Evolutionary conservation across 441 rosid species (phyloP).

Genomic region (Arabidopsis hybrid): DNA sequence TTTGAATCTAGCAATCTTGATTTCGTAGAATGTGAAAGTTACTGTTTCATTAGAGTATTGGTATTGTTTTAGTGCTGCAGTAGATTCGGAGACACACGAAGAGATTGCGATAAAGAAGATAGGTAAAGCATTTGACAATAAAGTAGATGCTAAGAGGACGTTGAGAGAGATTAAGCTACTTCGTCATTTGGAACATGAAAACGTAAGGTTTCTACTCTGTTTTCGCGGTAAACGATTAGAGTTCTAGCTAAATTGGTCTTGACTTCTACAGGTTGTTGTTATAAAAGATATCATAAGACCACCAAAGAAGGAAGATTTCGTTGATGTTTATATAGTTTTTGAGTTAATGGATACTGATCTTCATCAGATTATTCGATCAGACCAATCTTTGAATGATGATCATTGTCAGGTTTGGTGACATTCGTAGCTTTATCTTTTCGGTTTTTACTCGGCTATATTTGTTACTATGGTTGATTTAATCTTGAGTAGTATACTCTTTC

Average conservation of each 20-base stretch:
- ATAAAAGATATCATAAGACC: conserved; percentile 76
- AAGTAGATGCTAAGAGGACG: conserved; percentile 90
- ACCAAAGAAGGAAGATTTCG: conserved; percentile 66
- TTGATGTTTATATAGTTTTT: conserved; percentile 74
- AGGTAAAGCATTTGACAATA: conserved; percentile 83
- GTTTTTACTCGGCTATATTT: conserved; percentile 1
- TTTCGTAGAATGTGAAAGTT: neutral
- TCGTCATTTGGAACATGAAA: conserved; percentile 72
- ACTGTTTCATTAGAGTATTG: conserved; percentile 3
- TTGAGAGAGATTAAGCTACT: conserved; percentile 79
- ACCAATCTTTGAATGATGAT: conserved; percentile 59
- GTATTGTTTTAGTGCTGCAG: conserved; percentile 66
- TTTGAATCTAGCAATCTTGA: neutral
- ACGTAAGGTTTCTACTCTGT: conserved; percentile 45
- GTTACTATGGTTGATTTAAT: neutral
- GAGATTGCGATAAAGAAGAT: conserved; percentile 89
- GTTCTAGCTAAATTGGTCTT: conserved; percentile 14
- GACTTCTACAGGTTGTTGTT: conserved; percentile 55
- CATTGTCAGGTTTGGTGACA: conserved; percentile 68
- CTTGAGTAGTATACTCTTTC: neutral
- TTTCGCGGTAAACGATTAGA: neutral
- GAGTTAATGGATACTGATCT: conserved; percentile 83
- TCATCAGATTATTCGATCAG: conserved; percentile 71
- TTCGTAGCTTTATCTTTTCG: conserved; percentile 16
- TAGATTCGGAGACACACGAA: conserved; percentile 63